Conservation (phyloP, 768 basidiomycete genomes). For the Suillus discolor region DNA sequence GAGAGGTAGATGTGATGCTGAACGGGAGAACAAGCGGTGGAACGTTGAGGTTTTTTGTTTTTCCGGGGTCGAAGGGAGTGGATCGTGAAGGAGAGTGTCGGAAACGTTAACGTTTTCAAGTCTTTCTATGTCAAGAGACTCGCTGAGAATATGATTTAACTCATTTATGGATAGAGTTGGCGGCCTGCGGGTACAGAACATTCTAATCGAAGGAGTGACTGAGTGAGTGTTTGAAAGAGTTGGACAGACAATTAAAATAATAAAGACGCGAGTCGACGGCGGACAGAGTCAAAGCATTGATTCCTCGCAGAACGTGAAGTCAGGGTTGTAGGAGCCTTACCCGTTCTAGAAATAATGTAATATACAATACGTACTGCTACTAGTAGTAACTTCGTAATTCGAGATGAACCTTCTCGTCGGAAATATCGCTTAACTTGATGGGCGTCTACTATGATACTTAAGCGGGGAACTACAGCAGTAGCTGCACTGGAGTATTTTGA, state of each 20-base stretch:
- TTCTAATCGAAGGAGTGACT: background rate
- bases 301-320: background rate
- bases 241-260: slow-evolving; percentile 2
- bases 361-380: background rate
- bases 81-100: slow-evolving; percentile 24
- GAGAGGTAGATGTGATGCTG: slow-evolving; percentile 17
- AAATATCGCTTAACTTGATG: background rate
- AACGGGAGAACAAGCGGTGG: slow-evolving; percentile 34
- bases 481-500: too few relatives aligned
- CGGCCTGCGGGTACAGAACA: slow-evolving; percentile 8
- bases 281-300: background rate
- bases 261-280: background rate
- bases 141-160: slow-evolving; percentile 37
- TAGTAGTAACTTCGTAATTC: background rate
- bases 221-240: background rate
- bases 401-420: background rate
- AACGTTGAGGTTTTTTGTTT: slow-evolving; percentile 28
- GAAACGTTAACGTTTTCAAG: slow-evolving; percentile 13
- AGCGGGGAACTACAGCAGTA: background rate
- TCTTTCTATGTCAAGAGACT: slow-evolving; percentile 30
- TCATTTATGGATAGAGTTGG: slow-evolving; percentile 31
- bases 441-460: background rate
- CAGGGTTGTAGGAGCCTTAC: slow-evolving; percentile 5
- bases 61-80: slow-evolving; percentile 21
- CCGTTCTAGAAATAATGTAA: background rate